Base-by-base conservation (phyloP, 768 basidiomycete genomes). In the Candolleomyces aberdarensis region DNA sequence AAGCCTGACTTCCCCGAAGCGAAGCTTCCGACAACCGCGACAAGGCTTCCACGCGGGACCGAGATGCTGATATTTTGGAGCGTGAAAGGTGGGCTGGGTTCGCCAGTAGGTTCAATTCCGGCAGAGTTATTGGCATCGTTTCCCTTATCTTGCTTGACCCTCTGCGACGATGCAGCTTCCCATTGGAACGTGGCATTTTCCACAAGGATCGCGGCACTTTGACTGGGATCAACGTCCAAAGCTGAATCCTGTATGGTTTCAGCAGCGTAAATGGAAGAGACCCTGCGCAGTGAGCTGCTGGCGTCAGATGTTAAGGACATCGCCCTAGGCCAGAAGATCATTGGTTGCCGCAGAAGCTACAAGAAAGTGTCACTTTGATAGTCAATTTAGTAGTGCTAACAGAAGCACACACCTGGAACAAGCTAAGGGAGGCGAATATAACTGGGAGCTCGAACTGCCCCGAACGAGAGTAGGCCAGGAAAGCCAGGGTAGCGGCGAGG, bases 1-100 rank as follows among this genome's bases (percentile, higher is more conserved):
- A 86, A 67, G 68, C 83, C 84, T n/a, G 83, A 84, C 78, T 89
- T 85, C 61, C 88, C 88, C 43, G 82, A 83, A 11, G 89, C 89
- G 11, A 91, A 86, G 13, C 82, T 78, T 0, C 89, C 89, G 4
- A 88, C 85, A 41, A 92, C 75, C 3, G 84, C 89, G 0, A 83
- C 79, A 20, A 90, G 73, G 15, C 74, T 72, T 1, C 88, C 87
- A 17, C 83, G 76, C 8, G 82, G 79, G 26, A 92, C 75, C 7
- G 70, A 63, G 71, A 91, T 73, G 41, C 73, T 76, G 58, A 90
- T 66, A 61, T 83, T 73, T 43, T 71, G 69, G 4, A 91, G 72
- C 41, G 71, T 70, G 70, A 90, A 90, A 1, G 82, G 81, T 13
- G 61, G 56, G 0, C 66, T 65, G 13, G 65, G 55, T 11, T 43